phyloP scores from a whole-genome alignment of 1,284 basidiomycete species.

The Jaminaea rosea region DNA sequence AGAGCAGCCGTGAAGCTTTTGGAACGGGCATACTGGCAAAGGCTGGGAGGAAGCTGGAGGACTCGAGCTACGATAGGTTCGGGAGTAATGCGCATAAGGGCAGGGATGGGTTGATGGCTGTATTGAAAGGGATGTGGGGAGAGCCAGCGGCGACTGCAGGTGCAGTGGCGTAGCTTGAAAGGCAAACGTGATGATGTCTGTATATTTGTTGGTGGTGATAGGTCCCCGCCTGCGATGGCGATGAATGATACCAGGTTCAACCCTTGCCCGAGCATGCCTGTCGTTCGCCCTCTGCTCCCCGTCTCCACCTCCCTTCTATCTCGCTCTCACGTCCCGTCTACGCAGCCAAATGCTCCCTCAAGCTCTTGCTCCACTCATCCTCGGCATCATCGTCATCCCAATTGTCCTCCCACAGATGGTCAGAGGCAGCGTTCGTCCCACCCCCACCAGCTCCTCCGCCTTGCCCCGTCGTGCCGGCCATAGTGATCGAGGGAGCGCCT shows the following conservation, averaged over 20 bases:
- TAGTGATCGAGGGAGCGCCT: conserved; percentile 5
- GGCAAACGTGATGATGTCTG: no score
- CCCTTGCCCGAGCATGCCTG: no score
- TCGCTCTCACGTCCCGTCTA: background rate
- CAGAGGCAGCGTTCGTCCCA: conserved; percentile 15
- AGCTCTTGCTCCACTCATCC: conserved; percentile 89
- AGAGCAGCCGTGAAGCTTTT: conserved; percentile 65
- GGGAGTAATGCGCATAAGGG: conserved; percentile 77
- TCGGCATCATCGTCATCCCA: conserved; percentile 99
- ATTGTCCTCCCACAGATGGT: conserved; percentile 93
- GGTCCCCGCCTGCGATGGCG: no score
- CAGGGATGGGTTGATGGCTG: conserved; percentile 76
- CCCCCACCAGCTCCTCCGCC: background rate
- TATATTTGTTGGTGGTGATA: no score
- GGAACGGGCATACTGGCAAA: conserved; percentile 21
- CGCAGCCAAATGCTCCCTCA: conserved; percentile 54
- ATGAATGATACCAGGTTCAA: no score
- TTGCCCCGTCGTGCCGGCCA: conserved; percentile 11
- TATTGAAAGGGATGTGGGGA: conserved; percentile 61
- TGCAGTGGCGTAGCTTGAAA: no score
- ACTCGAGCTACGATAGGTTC: conserved; percentile 72
- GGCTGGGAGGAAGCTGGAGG: conserved; percentile 69
- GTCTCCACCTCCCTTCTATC: background rate
- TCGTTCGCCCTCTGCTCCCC: no score
- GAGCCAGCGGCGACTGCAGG: no score